phyloP scores from a whole-genome alignment of 768 basidiomycete species.

The Auricularia sp. region DNA sequence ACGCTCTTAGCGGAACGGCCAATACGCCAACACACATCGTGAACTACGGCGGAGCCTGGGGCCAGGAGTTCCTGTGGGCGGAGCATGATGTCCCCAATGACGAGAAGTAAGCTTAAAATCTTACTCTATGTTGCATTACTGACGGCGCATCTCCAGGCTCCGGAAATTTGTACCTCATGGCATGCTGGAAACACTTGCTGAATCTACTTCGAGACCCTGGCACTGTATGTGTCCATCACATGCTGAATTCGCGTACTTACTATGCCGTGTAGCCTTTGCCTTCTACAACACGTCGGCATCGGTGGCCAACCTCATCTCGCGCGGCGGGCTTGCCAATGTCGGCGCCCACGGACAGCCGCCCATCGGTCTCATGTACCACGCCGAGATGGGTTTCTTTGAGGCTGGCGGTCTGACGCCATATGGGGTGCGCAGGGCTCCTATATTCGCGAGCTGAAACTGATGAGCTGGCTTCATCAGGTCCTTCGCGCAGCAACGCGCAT shows the following conservation, averaged over 20 bases:
- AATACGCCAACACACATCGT: conserved; percentile 67
- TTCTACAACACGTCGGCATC: conserved; percentile 62
- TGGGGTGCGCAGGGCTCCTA: conserved; percentile 35
- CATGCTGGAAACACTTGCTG: conserved; percentile 46
- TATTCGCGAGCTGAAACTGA: neutral
- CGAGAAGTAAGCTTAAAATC: conserved; percentile 56
- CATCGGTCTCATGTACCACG: conserved; percentile 65
- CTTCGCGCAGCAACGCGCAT: conserved; percentile 57
- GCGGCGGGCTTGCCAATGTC: conserved; percentile 52
- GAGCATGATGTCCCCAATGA: conserved; percentile 53
- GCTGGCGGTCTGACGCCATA: conserved; percentile 60
- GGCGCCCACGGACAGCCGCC: conserved; percentile 62
- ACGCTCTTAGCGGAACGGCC: conserved; percentile 57
- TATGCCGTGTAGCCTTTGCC: conserved; percentile 32
- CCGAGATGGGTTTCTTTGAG: conserved; percentile 57
- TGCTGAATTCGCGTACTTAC: neutral
- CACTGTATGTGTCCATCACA: conserved; percentile 34
- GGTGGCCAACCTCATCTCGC: conserved; percentile 56
- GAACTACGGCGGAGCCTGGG: conserved; percentile 62
- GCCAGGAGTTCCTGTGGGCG: conserved; percentile 64
- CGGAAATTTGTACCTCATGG: conserved; percentile 57
- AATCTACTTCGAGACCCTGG: conserved; percentile 48
- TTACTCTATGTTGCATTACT: neutral
- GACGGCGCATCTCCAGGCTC: conserved; percentile 29
- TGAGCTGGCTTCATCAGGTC: conserved; percentile 29